A percentile compares a stretch with the other conserved stretches of the same genome.
Evolutionary conservation across 805 yeast genomes (phyloP).

Genomic region (Lachancea mirantina): DNA sequence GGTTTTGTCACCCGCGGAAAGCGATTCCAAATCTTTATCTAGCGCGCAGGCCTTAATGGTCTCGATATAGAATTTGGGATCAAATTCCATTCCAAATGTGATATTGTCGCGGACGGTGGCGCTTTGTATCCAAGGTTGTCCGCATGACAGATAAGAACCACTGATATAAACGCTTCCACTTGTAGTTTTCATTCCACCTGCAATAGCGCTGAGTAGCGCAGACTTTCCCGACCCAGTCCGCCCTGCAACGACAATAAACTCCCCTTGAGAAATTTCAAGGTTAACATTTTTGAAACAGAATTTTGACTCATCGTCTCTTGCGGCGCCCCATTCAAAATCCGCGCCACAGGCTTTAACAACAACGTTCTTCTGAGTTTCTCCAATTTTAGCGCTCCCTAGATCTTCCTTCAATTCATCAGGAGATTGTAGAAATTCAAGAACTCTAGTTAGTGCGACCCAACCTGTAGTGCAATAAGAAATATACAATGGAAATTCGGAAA

Average conservation of each 20-base stretch:
- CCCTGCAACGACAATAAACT: conserved; percentile 36
- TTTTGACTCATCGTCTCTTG: not conserved
- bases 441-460: conserved; percentile 22
- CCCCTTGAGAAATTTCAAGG: not conserved
- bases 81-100: conserved; percentile 53
- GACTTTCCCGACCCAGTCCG: conserved; percentile 79
- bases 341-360: conserved; percentile 47
- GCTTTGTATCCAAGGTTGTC: conserved; percentile 81
- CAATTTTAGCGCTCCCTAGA: conserved; percentile 51
- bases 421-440: conserved; percentile 37
- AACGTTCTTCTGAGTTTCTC: conserved; percentile 23
- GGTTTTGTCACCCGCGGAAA: conserved; percentile 71
- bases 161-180: conserved; percentile 45
- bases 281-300: not conserved
- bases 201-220: conserved; percentile 59
- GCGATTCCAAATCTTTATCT: conserved; percentile 51
- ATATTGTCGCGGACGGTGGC: conserved; percentile 72
- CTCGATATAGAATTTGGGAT: conserved; percentile 42
- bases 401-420: conserved; percentile 27
- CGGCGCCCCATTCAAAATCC: conserved; percentile 46
- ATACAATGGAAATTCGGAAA: conserved; percentile 58
- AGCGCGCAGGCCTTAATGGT: conserved; percentile 63
- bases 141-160: conserved; percentile 49
- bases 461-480: conserved; percentile 34
- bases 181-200: conserved; percentile 60